Conservation (phyloP, 2,329 filamentous ascomycete species). For the Cytospora chrysosperma region DNA sequence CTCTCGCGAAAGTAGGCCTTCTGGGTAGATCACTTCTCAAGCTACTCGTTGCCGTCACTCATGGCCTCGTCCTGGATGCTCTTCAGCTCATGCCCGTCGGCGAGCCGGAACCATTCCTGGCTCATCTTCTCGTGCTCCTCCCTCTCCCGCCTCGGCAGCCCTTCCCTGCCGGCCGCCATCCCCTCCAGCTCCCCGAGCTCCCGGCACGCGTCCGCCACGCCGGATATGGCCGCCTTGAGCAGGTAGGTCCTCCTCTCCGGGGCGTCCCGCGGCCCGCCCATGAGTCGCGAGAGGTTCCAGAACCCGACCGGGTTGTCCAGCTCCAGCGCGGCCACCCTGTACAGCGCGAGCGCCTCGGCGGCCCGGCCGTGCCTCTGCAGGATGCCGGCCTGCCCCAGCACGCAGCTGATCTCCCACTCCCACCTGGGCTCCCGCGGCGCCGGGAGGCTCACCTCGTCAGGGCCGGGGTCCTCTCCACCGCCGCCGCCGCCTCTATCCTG, state of each 20-base stretch:
- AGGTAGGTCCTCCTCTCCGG: conserved; percentile 30
- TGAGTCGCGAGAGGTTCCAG: conserved; percentile 30
- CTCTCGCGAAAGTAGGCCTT: neutral
- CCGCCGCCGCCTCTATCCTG: neutral
- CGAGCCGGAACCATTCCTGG: conserved; percentile 31
- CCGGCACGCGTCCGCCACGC: conserved; percentile 29
- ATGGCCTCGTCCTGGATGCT: conserved; percentile 6
- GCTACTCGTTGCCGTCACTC: neutral
- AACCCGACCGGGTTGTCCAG: conserved; percentile 33
- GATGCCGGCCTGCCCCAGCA: conserved; percentile 33
- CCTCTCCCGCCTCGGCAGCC: conserved; percentile 18
- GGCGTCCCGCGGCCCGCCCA: conserved; percentile 26
- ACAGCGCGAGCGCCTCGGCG: conserved; percentile 27
- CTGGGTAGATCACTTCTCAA: neutral
- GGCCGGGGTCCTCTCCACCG: conserved; percentile 3
- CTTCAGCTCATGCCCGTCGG: conserved; percentile 10
- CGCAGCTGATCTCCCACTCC: conserved; percentile 37
- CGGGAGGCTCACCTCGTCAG: neutral
- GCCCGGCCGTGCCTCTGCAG: conserved; percentile 24
- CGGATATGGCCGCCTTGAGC: conserved; percentile 35
- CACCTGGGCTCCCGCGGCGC: conserved; percentile 30
- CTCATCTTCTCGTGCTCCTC: conserved; percentile 27
- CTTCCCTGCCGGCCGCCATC: conserved; percentile 20
- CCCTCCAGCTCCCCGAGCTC: conserved; percentile 29
- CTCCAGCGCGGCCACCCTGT: conserved; percentile 32